Evolutionary conservation across 2,329 filamentous ascomycete genomes (phyloP), one percentile per base, ranked within the genome.

Genomic region (Cytospora leucostoma): DNA sequence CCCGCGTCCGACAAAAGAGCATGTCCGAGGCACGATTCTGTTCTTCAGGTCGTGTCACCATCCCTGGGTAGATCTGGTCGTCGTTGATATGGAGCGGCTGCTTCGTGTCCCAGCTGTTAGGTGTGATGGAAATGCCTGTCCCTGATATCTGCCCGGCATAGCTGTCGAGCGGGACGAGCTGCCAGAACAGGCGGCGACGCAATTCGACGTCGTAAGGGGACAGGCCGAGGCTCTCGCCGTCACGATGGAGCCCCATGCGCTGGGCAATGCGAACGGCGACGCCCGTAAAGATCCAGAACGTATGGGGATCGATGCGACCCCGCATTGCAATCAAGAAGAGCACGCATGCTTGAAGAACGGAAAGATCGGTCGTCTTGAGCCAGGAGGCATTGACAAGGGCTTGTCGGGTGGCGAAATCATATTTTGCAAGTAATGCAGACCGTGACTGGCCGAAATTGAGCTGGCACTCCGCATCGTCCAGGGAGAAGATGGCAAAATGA

Each of bases 271-370:
- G 81, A 21, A 83, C 73, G 0, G 80, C 81, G 35, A 84, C 70
- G 4, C 80, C 81, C 11, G 83, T 76, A 34, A 80, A 72, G 54
- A 81, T 79, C 81, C 81, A 85, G 59, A 80, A 79, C 0, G 79
- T 79, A 47, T 81, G 77, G 13, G 78, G 74, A 64, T 83, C 80
- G 49, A 60, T n/a, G 35, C 15, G 55, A 12, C 35, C 8, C 1
- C 57, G 62, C 35, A 51, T 54, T 35, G 52, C 51, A 37, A 64
- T 38, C 8, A 85, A 70, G 58, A 79, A 83, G 0, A 86, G 72
- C 0, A 81, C 73, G 53, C 82, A 79, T 0, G 82, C 82, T 72
- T 86, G 83, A 17, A 86, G 68, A 0, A 84, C 77, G n/a, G 77
- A 73, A n/a, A 84, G 67, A 54, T 83, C 80, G 0, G 79, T 81